phyloP scores from a whole-genome alignment of 306 rosid genomes.

The Amphicarpaea edgeworthii region DNA sequence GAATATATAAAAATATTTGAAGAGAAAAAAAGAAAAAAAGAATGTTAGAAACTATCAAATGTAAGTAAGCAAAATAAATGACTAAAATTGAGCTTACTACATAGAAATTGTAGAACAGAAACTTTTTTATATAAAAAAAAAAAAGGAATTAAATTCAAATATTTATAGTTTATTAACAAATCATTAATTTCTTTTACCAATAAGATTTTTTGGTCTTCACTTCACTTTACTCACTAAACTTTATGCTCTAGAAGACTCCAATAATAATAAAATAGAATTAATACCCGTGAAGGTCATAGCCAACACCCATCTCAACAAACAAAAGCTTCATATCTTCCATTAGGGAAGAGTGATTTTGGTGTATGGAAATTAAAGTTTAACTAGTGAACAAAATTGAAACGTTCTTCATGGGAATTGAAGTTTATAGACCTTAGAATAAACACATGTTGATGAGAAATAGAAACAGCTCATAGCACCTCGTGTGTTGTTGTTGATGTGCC shows the following conservation, averaged over 20 bases:
- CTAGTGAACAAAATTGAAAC: background rate
- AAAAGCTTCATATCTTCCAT: slow-evolving; percentile 73
- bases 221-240: background rate
- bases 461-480: background rate
- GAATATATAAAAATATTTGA: background rate
- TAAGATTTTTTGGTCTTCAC: background rate
- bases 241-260: background rate
- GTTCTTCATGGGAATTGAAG: background rate
- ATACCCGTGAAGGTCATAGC: slow-evolving; percentile 85
- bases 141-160: background rate
- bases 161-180: background rate
- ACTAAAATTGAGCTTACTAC: background rate
- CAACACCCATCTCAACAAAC: slow-evolving; percentile 88
- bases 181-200: background rate
- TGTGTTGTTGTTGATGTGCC: slow-evolving; percentile 20
- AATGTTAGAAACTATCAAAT: background rate
- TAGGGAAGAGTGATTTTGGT: background rate
- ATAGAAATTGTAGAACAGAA: background rate
- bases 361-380: background rate
- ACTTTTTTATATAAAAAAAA: background rate
- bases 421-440: background rate
- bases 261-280: background rate
- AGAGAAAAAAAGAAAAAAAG: background rate
- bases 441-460: background rate
- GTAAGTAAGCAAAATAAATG: background rate